A percentile compares a stretch with the other conserved stretches of the same genome.
Evolutionary conservation across 2,329 filamentous ascomycete genomes (phyloP).

Genomic region (Fusarium sp.): DNA sequence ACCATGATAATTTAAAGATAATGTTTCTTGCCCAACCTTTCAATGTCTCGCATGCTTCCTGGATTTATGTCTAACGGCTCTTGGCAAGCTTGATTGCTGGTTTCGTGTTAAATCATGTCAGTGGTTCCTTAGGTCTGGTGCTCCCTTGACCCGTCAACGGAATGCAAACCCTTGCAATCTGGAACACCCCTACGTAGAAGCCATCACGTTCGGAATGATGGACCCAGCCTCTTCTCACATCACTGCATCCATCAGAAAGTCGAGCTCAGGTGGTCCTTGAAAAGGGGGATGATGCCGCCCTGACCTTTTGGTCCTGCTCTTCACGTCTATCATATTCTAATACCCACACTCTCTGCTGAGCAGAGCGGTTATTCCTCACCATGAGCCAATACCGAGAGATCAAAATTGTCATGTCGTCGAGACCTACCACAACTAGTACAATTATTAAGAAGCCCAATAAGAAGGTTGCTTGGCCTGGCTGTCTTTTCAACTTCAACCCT

Average conservation of each 20-base stretch:
- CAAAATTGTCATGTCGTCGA: constrained; percentile 29
- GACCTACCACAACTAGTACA: neutral
- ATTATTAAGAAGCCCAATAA: neutral
- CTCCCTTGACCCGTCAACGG: constrained; percentile 35
- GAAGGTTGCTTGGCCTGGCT: constrained; percentile 20
- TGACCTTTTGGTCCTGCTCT: no score
- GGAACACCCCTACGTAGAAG: constrained; percentile 16
- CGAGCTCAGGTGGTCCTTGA: constrained; percentile 1
- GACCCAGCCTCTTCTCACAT: constrained; percentile 23
- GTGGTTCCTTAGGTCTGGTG: neutral
- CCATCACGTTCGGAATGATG: constrained; percentile 30
- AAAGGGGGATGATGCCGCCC: constrained; percentile 19
- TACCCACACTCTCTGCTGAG: constrained; percentile 8
- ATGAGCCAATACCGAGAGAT: constrained; percentile 32
- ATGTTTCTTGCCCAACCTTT: neutral
- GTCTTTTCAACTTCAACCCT: constrained; percentile 17
- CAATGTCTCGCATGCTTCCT: neutral
- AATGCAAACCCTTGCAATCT: constrained; percentile 26
- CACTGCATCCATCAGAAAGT: neutral
- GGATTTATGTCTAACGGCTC: neutral
- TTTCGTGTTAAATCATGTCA: neutral
- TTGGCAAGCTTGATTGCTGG: neutral
- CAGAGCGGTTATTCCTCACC: constrained; percentile 1
- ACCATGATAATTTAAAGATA: constrained; percentile 7
- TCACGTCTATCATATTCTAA: neutral